Evolutionary conservation across 352 stramenopile species (phyloP).

Genomic region (Phytophthora agathidicida): DNA sequence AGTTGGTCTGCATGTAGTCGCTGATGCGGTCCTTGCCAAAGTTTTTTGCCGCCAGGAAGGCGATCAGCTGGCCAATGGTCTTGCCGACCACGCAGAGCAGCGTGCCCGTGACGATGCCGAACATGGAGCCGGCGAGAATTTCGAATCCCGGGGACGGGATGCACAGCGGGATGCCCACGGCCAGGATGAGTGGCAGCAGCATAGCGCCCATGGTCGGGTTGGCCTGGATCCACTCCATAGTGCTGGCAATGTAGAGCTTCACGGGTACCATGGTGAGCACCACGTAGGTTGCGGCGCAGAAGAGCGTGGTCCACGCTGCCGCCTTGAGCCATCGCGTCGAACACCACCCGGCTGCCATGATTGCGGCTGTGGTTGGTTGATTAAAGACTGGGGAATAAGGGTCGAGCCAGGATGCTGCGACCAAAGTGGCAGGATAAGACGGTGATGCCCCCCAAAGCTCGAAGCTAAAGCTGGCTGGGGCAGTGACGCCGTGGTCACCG

Average conservation of each 20-base stretch:
- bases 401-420: background rate
- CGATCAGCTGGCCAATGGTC: constrained; percentile 62
- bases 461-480: constrained; percentile 29
- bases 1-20: constrained; percentile 62
- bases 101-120: constrained; percentile 52
- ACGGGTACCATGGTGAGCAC: constrained; percentile 48
- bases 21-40: constrained; percentile 58
- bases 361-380: constrained; percentile 12
- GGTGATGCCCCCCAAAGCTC: background rate
- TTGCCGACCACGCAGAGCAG: constrained; percentile 70
- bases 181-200: constrained; percentile 63
- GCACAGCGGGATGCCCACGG: constrained; percentile 61
- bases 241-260: constrained; percentile 38
- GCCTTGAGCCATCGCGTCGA: constrained; percentile 37
- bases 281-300: constrained; percentile 8
- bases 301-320: constrained; percentile 9
- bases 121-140: constrained; percentile 67
- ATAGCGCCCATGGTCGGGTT: constrained; percentile 51
- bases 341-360: constrained; percentile 8
- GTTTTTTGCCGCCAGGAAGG: constrained; percentile 63
- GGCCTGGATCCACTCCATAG: constrained; percentile 54
- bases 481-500: constrained; percentile 11
- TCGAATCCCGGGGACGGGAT: constrained; percentile 75
- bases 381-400: constrained; percentile 22
- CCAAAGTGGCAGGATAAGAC: constrained; percentile 18